Evolutionary conservation across 2,329 filamentous ascomycete genomes (phyloP).

Genomic region (Aspergillus fischeri): DNA sequence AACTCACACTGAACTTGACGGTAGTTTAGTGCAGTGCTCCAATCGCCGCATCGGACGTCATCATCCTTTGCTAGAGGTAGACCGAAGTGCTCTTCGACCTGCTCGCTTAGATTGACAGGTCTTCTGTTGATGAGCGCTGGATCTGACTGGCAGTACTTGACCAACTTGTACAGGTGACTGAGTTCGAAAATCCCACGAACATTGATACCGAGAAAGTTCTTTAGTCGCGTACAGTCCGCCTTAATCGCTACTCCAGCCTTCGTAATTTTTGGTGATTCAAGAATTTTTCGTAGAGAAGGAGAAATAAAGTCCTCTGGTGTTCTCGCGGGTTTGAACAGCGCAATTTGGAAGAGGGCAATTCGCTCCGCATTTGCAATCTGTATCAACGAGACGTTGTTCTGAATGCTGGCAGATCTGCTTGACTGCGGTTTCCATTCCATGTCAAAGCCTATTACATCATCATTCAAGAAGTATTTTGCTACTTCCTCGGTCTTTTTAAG

Average conservation of each 20-base stretch:
- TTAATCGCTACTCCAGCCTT: slow-evolving; percentile 76
- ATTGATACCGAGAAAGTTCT: slow-evolving; percentile 61
- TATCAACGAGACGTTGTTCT: slow-evolving; percentile 72
- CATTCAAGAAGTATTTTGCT: slow-evolving; percentile 60
- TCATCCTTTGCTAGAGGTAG: slow-evolving; percentile 72
- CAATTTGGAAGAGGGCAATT: slow-evolving; percentile 78
- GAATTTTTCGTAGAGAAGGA: slow-evolving; percentile 64
- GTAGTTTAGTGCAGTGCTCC: slow-evolving; percentile 60
- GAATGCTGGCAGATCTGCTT: slow-evolving; percentile 46
- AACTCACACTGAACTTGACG: slow-evolving; percentile 67
- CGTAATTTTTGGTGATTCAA: slow-evolving; percentile 65
- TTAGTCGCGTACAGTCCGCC: slow-evolving; percentile 65
- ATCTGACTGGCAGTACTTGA: slow-evolving; percentile 60
- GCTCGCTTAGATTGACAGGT: slow-evolving; percentile 62
- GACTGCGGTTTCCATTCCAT: slow-evolving; percentile 72
- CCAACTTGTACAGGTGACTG: slow-evolving; percentile 73
- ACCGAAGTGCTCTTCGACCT: slow-evolving; percentile 66
- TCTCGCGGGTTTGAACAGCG: slow-evolving; percentile 51
- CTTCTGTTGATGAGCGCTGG: slow-evolving; percentile 60
- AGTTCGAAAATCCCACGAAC: slow-evolving; percentile 71
- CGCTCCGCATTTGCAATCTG: slow-evolving; percentile 74
- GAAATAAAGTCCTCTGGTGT: slow-evolving; percentile 57
- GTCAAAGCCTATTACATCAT: slow-evolving; percentile 79
- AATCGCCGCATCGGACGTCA: slow-evolving; percentile 68
- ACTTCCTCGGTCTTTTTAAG: slow-evolving; percentile 64